Conservation (phyloP, 2,329 filamentous ascomycete genomes). For the Cladophialophora yegresii region DNA sequence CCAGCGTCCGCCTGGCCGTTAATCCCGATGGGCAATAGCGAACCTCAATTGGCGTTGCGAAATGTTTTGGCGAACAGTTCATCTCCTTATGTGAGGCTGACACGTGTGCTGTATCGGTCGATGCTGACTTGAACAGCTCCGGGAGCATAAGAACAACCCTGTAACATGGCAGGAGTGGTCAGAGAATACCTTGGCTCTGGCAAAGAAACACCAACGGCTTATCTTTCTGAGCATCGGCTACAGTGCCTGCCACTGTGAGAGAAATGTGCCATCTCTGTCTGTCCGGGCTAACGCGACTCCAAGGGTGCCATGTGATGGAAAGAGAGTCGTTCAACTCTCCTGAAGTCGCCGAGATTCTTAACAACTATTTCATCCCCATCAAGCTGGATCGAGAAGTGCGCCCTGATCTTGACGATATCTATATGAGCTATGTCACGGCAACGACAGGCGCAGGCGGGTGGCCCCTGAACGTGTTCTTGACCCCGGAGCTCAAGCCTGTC, state of each 20-base stretch:
- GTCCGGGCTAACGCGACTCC: slow-evolving; percentile 12
- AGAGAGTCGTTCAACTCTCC: slow-evolving; percentile 86
- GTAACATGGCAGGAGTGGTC: slow-evolving; percentile 93
- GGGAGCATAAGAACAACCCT: slow-evolving; percentile 73
- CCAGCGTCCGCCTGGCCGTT: not conserved
- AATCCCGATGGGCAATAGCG: slow-evolving; percentile 24
- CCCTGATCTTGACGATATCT: slow-evolving; percentile 90
- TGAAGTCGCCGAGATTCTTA: slow-evolving; percentile 78
- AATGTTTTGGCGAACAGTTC: slow-evolving; percentile 46
- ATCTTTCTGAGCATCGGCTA: slow-evolving; percentile 96
- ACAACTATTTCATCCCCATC: slow-evolving; percentile 84
- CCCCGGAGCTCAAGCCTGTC: slow-evolving; percentile 86
- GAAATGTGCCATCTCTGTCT: not conserved
- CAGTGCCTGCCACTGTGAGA: slow-evolving; percentile 87
- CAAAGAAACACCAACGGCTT: slow-evolving; percentile 78
- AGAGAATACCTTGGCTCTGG: slow-evolving; percentile 72
- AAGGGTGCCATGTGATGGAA: slow-evolving; percentile 87
- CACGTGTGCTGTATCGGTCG: not conserved
- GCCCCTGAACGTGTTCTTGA: slow-evolving; percentile 96
- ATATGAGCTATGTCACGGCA: slow-evolving; percentile 97
- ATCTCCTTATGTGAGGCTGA: slow-evolving; percentile 63
- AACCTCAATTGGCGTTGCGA: slow-evolving; percentile 25
- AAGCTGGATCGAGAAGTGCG: slow-evolving; percentile 92
- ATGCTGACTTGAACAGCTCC: slow-evolving; percentile 53
- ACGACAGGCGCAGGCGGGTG: slow-evolving; percentile 88